Evolutionary conservation across 306 rosid genomes (phyloP), one percentile per base, ranked within the genome.

Genomic region (Hylodesmum podocarpum): DNA sequence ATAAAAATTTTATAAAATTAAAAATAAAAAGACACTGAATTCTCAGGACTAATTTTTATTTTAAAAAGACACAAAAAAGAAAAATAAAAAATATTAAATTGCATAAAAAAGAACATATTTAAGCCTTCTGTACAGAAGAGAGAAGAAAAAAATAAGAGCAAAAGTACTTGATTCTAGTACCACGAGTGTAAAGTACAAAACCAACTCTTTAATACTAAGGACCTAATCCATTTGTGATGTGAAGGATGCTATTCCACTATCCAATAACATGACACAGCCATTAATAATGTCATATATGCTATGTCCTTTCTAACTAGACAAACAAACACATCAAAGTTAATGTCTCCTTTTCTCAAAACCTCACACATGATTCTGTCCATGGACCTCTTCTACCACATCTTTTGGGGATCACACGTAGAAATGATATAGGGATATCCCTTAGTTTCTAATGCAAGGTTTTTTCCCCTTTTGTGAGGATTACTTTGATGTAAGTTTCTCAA

Each of bases 321-420:
- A 6, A 27, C 59, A 75, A 47, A 44, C 81, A 49, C 24, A 49
- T 19, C 54, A 58, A 73, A 67, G 66, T 28, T 6, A 3, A 51
- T 81, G 67, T 67, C 28, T 49, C 31, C 44, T 75, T 40, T 40
- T 75, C 67, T 29, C 40, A 46, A 75, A 75, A 75, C 58, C 37
- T 31, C 59, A 68, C 66, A 9, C 70, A 74, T 80, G 71, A 74
- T 80, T 53, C n/a, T 74, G 80, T 80, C 82, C 27, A 1, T 34
- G 5, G 14, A 34, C 31, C 29, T 31, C 33, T 22, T 12, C 19
- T 5, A 40, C 13, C 71, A 46, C 41, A 74, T n/a, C 47, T 15
- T 77, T 76, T 39, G 27, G 68, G n/a, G 5, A 28, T 8, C 59
- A 47, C 72, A 54, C 54, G 37, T 1, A 15, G 8, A 72, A 39